A percentile compares a stretch with the other conserved stretches of the same genome.
Evolutionary conservation across 1,284 basidiomycete species (phyloP).

Genomic region (Puccinia polysora): DNA sequence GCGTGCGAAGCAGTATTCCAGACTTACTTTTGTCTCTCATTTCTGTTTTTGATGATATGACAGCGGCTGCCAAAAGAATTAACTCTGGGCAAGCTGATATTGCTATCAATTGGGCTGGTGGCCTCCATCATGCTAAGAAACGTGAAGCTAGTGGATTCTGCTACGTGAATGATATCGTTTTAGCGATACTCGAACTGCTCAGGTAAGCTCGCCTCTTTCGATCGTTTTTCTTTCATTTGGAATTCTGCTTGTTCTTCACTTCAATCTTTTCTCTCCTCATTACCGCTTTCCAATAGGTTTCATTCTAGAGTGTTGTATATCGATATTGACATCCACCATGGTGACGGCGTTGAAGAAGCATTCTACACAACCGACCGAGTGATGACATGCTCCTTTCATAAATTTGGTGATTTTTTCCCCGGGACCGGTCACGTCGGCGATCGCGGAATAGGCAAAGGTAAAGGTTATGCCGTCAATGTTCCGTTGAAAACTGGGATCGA

Average conservation of each 20-base stretch:
- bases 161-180: slow-evolving; percentile 86
- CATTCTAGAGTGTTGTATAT: slow-evolving; percentile 88
- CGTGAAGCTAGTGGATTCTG: slow-evolving; percentile 93
- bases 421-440: slow-evolving; percentile 67
- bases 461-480: slow-evolving; percentile 85
- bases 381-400: slow-evolving; percentile 91
- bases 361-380: slow-evolving; percentile 91
- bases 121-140: slow-evolving; percentile 96
- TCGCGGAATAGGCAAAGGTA: slow-evolving; percentile 75
- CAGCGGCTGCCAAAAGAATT: slow-evolving; percentile 74
- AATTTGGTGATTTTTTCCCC: slow-evolving; percentile 92
- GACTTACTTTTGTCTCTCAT: no score
- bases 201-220: slow-evolving; percentile 58
- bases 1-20: no score
- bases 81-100: slow-evolving; percentile 80
- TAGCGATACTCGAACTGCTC: slow-evolving; percentile 79
- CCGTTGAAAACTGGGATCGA: slow-evolving; percentile 90
- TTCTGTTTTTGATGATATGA: no score
- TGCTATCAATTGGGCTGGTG: slow-evolving; percentile 96
- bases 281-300: slow-evolving; percentile 49
- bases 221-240: background rate
- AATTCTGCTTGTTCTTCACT: no score
- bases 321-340: slow-evolving; percentile 97
- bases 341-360: slow-evolving; percentile 99
- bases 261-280: background rate